These are phyloP conservation scores for Wickerhamiella spandovensis DNA, from an alignment of 805 yeast genomes.

Conservation along the genomic window DNA sequence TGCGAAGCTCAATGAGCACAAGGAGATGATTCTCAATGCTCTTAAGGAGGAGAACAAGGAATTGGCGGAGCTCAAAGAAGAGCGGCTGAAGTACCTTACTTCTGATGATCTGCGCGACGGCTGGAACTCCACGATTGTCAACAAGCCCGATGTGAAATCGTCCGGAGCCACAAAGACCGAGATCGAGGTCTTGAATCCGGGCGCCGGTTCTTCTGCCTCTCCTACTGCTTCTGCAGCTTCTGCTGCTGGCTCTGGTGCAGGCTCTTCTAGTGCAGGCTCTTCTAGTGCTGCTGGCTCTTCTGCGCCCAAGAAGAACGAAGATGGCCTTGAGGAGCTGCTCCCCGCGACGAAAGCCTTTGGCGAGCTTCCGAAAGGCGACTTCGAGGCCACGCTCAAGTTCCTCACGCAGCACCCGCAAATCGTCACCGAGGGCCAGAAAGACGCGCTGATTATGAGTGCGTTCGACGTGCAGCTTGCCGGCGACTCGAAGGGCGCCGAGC, in stretches of 20 bases:
- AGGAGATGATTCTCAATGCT: slow-evolving; percentile 33
- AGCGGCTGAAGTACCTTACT: slow-evolving; percentile 62
- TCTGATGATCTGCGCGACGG: slow-evolving; percentile 89
- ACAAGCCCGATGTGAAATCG: slow-evolving; percentile 31
- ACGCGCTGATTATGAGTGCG: slow-evolving; percentile 83
- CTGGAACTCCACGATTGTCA: slow-evolving; percentile 72
- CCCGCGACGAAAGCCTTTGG: slow-evolving; percentile 59
- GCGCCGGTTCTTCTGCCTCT: slow-evolving; percentile 8
- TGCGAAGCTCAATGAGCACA: slow-evolving; percentile 42
- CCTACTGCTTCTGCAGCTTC: too few relatives aligned
- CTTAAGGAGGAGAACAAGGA: slow-evolving; percentile 57
- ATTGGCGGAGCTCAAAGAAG: slow-evolving; percentile 51
- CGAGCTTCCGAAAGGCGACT: slow-evolving; percentile 36
- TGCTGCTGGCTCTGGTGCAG: background rate
- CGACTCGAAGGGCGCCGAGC: slow-evolving; percentile 39
- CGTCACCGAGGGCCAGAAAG: slow-evolving; percentile 73
- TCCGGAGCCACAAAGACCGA: slow-evolving; percentile 10
- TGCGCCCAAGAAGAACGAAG: slow-evolving; percentile 14
- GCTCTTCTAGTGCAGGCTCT: background rate
- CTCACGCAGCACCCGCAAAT: slow-evolving; percentile 47
- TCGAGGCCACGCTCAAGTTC: slow-evolving; percentile 37
- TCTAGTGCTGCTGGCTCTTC: background rate
- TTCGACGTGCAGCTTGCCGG: slow-evolving; percentile 68
- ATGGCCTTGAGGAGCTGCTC: slow-evolving; percentile 28
- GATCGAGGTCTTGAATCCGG: slow-evolving; percentile 26